phyloP scores from a whole-genome alignment of 768 basidiomycete species.

The Asterophora lycoperdoides region DNA sequence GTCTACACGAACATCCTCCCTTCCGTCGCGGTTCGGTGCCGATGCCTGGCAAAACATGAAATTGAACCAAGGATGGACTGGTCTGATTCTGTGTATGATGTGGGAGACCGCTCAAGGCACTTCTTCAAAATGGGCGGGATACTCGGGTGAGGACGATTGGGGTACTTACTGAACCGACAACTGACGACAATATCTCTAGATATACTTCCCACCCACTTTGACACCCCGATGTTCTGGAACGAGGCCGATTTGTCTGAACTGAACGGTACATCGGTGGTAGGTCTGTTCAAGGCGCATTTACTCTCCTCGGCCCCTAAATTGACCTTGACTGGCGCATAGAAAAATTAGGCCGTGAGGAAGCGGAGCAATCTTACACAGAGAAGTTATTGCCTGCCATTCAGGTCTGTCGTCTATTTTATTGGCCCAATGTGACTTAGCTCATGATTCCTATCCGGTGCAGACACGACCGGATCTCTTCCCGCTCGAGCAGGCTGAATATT shows the following conservation, averaged over 20 bases:
- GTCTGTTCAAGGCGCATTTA: constrained; percentile 40
- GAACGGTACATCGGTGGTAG: constrained; percentile 80
- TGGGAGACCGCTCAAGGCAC: constrained; percentile 76
- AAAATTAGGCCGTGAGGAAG: constrained; percentile 83
- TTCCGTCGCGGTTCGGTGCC: constrained; percentile 56
- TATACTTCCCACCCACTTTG: constrained; percentile 66
- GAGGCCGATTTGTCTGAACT: constrained; percentile 69
- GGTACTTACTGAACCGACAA: neutral
- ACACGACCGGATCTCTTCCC: constrained; percentile 72
- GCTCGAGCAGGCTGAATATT: constrained; percentile 42
- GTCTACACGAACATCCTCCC: constrained; percentile 68
- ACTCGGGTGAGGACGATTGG: constrained; percentile 54
- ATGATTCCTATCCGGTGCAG: constrained; percentile 30
- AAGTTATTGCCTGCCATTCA: constrained; percentile 68
- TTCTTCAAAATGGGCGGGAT: constrained; percentile 64
- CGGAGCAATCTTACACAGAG: constrained; percentile 64
- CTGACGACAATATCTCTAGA: constrained; percentile 31
- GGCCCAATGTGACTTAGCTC: constrained; percentile 2
- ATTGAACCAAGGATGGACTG: constrained; percentile 76
- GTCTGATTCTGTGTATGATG: constrained; percentile 92
- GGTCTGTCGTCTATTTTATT: constrained; percentile 35
- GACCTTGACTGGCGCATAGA: constrained; percentile 37
- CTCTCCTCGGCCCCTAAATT: constrained; percentile 2
- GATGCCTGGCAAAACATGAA: constrained; percentile 58
- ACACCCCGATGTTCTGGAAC: constrained; percentile 95